Base-by-base conservation (phyloP, 305 asterid genomes). In the Fraxinus greggii region DNA sequence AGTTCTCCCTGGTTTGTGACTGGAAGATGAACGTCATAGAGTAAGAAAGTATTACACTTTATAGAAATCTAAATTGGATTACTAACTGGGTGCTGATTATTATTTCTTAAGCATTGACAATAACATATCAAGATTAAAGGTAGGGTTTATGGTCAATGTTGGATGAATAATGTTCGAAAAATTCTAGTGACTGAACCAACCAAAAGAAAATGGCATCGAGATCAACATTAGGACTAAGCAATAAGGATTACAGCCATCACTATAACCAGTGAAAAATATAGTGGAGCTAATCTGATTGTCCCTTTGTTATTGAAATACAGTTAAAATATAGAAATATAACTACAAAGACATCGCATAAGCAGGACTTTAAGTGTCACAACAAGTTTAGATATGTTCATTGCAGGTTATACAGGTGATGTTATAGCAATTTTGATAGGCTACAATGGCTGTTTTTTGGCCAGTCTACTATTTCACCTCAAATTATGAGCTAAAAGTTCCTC, bases 1-100 rank as follows among this genome's bases (percentile, higher is more conserved):
- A 77, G 61, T 79, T 83, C 87, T 89, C 83, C 85, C 89, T 13
- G 98, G 98, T 84, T 85, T 89, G 83, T 35, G 84, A 85, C 99
- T 95, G 94, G 82, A 91, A 89, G 48, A 83, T 24, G 82, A 86
- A 84, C 12, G 19, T 81, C 72, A 84, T 70, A 79, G 40, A 82
- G 33, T 84, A 67, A 85, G 84, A 23, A 82, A 56, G 80, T 77
- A 74, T 45, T 65, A 32, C 19, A 45, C 48, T 83, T 65, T 74
- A 59, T 5, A 23, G 36, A 73, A 81, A 80, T 59, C 61, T 38
- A 79, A 69, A 32, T 24, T n/a, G 51, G 19, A 70, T 56, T 31
- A 69, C 70, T 40, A 36, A 82, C 61, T 33, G 17, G 74, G 35
- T 74, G 32, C 32, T 24, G 59, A 67, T 45, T 40, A 72, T 79